A percentile compares a stretch with the other conserved stretches of the same genome.
phyloP scores from a whole-genome alignment of 2,329 filamentous ascomycete genomes.

The Hymenoscyphus fraxineus region DNA sequence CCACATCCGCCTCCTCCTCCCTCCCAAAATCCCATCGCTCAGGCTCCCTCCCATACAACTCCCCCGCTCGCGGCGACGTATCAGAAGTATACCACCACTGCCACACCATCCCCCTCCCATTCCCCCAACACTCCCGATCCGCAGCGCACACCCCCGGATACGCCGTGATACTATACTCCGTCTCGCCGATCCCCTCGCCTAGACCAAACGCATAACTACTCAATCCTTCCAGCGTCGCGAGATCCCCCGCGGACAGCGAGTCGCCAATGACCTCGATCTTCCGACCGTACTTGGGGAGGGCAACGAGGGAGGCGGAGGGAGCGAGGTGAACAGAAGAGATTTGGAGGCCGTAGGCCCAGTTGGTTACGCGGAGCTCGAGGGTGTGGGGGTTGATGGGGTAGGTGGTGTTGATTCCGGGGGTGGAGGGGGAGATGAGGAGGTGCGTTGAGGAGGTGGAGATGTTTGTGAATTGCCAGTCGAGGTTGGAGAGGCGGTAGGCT shows the following conservation, averaged over 20 bases:
- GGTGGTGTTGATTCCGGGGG: constrained; percentile 43
- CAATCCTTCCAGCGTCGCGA: constrained; percentile 55
- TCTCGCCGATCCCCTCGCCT: constrained; percentile 53
- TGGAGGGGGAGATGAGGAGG: constrained; percentile 47
- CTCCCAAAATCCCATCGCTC: constrained; percentile 45
- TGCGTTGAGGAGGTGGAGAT: constrained; percentile 54
- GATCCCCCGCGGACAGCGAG: constrained; percentile 53
- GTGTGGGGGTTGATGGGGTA: constrained; percentile 43
- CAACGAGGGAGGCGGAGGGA: constrained; percentile 43
- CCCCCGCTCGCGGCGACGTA: constrained; percentile 35
- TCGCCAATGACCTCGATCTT: constrained; percentile 44
- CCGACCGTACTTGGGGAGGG: constrained; percentile 37
- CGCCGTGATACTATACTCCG: constrained; percentile 55
- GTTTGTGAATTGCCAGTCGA: constrained; percentile 60
- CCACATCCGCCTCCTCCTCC: constrained; percentile 42
- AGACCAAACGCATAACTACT: constrained; percentile 54
- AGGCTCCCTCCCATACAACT: constrained; percentile 37
- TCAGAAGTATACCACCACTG: constrained; percentile 58
- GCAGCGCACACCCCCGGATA: constrained; percentile 56
- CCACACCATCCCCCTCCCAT: constrained; percentile 46
- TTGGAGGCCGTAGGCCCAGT: constrained; percentile 59
- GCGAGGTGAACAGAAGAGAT: constrained; percentile 49
- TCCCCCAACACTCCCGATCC: constrained; percentile 54
- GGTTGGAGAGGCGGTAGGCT: constrained; percentile 54
- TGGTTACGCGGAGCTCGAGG: constrained; percentile 57